Percentiles rank a stretch among this genome's conserved stretches.
Evolutionary conservation across 257 asterid species (phyloP).

Genomic region (Ophiorrhiza pumila): DNA sequence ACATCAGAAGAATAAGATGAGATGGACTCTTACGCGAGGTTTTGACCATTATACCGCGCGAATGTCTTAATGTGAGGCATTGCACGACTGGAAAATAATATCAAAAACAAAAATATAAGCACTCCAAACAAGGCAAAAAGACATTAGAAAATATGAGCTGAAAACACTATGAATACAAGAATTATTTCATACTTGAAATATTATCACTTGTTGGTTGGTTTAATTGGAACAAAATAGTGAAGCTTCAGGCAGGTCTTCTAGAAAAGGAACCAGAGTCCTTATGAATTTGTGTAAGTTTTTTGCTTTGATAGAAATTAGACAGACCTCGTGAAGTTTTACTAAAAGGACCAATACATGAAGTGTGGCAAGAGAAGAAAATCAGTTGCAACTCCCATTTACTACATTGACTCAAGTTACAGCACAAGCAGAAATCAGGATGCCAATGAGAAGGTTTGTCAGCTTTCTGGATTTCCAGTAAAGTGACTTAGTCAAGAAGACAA

Average conservation of each 20-base stretch:
- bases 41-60: constrained; percentile 82
- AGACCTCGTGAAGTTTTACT: not conserved
- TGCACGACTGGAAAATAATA: constrained; percentile 64
- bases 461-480: not conserved
- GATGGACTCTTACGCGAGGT: constrained; percentile 67
- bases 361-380: constrained; percentile 3
- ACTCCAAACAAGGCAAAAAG: constrained; percentile 15
- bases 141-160: not conserved
- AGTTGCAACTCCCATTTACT: not conserved
- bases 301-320: not conserved
- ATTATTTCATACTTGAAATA: not conserved
- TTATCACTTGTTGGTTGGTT: not conserved
- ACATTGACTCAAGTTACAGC: not conserved
- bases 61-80: constrained; percentile 99
- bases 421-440: not conserved
- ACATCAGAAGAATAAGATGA: constrained; percentile 3
- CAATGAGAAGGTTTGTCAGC: not conserved
- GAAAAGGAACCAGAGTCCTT: not conserved
- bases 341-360: not conserved
- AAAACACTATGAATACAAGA: constrained; percentile 6
- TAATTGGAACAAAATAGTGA: not conserved
- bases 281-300: not conserved
- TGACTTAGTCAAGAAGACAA: not conserved
- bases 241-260: not conserved
- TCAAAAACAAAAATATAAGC: constrained; percentile 20